Base-by-base conservation (phyloP, 768 basidiomycete genomes). In the Fibroporia radiculosa region DNA sequence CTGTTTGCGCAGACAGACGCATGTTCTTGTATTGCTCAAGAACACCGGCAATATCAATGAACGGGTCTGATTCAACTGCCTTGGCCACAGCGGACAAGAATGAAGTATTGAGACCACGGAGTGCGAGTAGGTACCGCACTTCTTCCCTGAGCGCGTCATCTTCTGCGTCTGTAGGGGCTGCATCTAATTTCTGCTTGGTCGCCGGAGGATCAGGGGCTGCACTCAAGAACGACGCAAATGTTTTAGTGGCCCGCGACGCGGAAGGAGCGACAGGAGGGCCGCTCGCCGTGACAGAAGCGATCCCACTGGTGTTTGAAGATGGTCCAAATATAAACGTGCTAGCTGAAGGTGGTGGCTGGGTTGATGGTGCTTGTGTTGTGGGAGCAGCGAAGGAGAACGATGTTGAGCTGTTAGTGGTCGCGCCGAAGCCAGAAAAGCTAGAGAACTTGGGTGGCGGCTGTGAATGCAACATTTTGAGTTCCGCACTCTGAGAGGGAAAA, bases 71-170 rank as follows among this genome's bases (percentile, higher is more conserved):
- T 39, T 82, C 75, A 18, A 84, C 66, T 18, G 76, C 73, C 47
- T 74, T 72, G 24, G 74, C 67, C 43, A 85, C 59, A 12, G 75
- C 71, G n/a, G 72, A 65, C 19, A 83, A 58, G 48, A 88, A 67
- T 2, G 82, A 84, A 26, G 73, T 62, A 55, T 89, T 89, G 32
- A 89, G 70, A 12, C 84, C 85, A 27, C 86, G 79, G n/a, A 89
- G 71, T 20, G 78, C 74, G 31, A 66, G 75, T 64, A 78, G 86
- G 57, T 81, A 86, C 42, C 75, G 74, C 13, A 77, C 52, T 27
- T 71, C 68, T 20, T 55, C 49, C 13, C 54, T 55, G 28, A 62
- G 56, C 50, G 61, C 49, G 52, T 65, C 51, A 11, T 52, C 52
- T 11, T 53, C 50, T 0, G 47, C 33, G 13, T 48, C 47, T 11